Evolutionary conservation across 2,329 filamentous ascomycete genomes (phyloP), one percentile per base, ranked within the genome.

Genomic region (Xylariaceae sp.): DNA sequence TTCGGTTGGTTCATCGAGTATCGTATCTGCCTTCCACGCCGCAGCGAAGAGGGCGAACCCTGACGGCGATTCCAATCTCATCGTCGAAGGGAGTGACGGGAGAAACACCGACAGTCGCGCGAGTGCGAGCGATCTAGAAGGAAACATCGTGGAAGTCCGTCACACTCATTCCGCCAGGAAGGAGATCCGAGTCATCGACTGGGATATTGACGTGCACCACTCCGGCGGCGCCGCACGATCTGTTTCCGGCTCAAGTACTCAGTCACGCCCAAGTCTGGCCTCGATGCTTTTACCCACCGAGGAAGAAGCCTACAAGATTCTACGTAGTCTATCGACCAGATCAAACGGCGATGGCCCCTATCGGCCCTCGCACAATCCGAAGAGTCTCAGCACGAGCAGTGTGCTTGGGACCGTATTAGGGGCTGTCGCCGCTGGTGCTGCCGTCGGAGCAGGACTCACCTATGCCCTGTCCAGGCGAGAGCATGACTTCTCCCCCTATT

Each of bases 81-180:
- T 68, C 50, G 51, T 64, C 51, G 65, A 30, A 30, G 23, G 68
- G 56, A 59, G 57, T 50, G 55, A 66, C n/a, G 67, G 65, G 30
- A 47, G 63, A 5, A 37, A 58, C 63, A 69, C 71, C 65, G 75
- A 74, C 63, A 74, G 67, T 65, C 73, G 68, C 75, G 82, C 74
- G 77, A 84, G 76, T 80, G 86, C 91, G 47, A 81, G 85, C 61
- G 91, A 96, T 73, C 81, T 90, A 57, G 90, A 96, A 75, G 89
- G 89, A 54, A 95, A 96, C 76, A 88, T 83, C 66, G 86, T 96
- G 71, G 89, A 94, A 70, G 88, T 90, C 35, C 84, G 92, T 53
- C 88, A 85, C 71, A 78, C 79, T 7, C 71, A 77, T 54, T 66
- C 72, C 30, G 64, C 73, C n/a, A 67, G 73, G 15, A 73, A 80